Conservation (phyloP, 495 filamentous ascomycete species). For the Neurospora sp. region DNA sequence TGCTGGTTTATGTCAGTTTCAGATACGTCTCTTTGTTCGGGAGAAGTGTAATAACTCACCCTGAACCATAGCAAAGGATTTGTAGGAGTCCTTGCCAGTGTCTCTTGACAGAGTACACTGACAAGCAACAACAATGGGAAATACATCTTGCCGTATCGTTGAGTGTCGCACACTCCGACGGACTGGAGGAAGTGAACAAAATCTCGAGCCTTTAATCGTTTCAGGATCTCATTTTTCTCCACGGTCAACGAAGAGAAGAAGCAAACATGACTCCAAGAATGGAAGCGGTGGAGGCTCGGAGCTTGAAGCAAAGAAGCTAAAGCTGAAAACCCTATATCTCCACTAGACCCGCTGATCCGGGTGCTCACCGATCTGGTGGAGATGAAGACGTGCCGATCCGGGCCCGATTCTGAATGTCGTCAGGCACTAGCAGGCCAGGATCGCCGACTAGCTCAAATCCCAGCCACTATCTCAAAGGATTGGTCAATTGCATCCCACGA, state of each 20-base stretch:
- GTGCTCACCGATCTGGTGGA: neutral
- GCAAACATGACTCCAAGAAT: neutral
- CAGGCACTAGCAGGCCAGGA: slow-evolving; percentile 2
- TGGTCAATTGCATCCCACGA: neutral
- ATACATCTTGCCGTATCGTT: neutral
- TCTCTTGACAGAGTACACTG: neutral
- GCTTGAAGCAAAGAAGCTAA: neutral
- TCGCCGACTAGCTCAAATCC: neutral
- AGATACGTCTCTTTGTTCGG: neutral
- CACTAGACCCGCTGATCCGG: neutral
- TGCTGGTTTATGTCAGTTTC: neutral
- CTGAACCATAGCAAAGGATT: neutral
- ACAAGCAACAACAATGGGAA: neutral
- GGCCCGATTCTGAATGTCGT: neutral
- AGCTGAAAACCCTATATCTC: neutral
- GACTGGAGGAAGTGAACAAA: neutral
- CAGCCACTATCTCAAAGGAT: neutral
- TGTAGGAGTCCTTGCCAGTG: neutral
- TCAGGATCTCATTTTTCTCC: neutral
- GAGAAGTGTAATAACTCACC: neutral
- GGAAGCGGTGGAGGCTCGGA: neutral
- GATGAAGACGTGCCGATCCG: neutral
- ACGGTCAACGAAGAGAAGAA: neutral
- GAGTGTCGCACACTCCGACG: neutral
- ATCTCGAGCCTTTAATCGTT: neutral